Base-by-base conservation (phyloP, 2,329 filamentous ascomycete species). In the Aspergillus sp. region DNA sequence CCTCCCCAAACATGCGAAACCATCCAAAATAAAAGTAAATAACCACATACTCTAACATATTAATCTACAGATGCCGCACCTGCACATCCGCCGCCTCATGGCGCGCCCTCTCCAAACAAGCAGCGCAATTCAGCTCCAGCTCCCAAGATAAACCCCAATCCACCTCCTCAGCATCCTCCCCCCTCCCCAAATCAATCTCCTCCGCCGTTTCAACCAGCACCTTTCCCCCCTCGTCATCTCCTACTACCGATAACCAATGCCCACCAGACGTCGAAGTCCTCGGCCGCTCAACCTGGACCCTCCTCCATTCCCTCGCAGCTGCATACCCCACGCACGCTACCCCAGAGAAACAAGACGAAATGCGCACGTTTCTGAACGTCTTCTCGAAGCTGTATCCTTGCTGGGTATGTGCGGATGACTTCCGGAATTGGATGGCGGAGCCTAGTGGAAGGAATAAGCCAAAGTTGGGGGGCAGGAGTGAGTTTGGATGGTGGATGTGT, bases 381-480 rank as follows among this genome's bases (percentile, higher is more conserved):
- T 95, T 98, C 66, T 84, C 87, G 22, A 86, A 85, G 57, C 71
- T 97, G 17, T 98, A 98, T 64, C 93, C 93, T 3, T 98, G 93
- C 74, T 95, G 90, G 89, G 81, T 86, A 3, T 98, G 93, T 69
- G 93, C 90, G 30, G 86, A 91, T 51, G 91, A 97, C 64, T 96
- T 98, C 67, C 85, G 85, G 66, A 67, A 66, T 0, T 97, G 91
- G 78, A 84, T 97, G 74, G 76, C 75, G 53, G 78, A 79, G 54
- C 74, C 74, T 2, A 66, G 61, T 54, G 68, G 67, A 1, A 69
- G 70, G 53, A 86, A 90, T 55, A 80, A 81, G 62, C 83, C 91
- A 35, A 62, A 72, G 48, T 71, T 84, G 15, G 74, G 73, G 49
- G 75, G 71, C 42, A 66, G 80, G 47, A 58, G 60, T 32, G 71